Conservation (phyloP, 495 filamentous ascomycete species). For the Penicillium steckii region DNA sequence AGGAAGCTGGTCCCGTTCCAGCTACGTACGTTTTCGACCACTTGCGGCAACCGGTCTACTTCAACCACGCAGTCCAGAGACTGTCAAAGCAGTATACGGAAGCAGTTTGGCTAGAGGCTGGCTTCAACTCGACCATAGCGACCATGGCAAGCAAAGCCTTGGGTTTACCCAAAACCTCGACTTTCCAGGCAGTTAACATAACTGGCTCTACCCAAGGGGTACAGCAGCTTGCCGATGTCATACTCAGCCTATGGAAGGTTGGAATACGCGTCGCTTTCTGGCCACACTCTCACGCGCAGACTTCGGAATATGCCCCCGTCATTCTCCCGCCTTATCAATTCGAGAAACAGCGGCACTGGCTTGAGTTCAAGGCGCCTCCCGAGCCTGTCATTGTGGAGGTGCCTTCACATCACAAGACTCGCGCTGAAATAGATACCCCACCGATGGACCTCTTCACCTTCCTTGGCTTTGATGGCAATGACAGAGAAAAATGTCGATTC, state of each 20-base stretch:
- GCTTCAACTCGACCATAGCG: slow-evolving; percentile 22
- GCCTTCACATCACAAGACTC: neutral
- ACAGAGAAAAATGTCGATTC: slow-evolving; percentile 33
- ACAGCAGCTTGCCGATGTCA: slow-evolving; percentile 33
- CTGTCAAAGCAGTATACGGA: slow-evolving; percentile 33
- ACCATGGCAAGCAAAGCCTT: slow-evolving; percentile 35
- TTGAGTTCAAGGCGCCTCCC: slow-evolving; percentile 24
- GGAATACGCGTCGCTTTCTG: slow-evolving; percentile 43
- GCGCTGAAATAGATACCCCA: slow-evolving; percentile 3
- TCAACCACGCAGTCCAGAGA: slow-evolving; percentile 44
- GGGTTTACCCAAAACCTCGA: too few relatives aligned
- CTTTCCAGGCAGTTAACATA: neutral
- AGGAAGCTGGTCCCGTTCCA: slow-evolving; percentile 30
- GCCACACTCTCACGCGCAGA: slow-evolving; percentile 42
- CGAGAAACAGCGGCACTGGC: slow-evolving; percentile 42
- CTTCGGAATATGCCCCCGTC: slow-evolving; percentile 28
- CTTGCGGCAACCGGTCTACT: slow-evolving; percentile 49
- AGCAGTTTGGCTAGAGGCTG: slow-evolving; percentile 49
- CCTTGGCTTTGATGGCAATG: slow-evolving; percentile 39
- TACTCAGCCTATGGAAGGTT: slow-evolving; percentile 44
- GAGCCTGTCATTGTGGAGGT: neutral
- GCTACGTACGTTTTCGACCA: slow-evolving; percentile 43
- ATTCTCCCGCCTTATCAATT: slow-evolving; percentile 55
- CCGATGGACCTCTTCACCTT: slow-evolving; percentile 31
- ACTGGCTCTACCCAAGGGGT: neutral